A percentile compares a stretch with the other conserved stretches of the same genome.
Evolutionary conservation across 768 basidiomycete species (phyloP).

Genomic region (Leccinum incarnatum): DNA sequence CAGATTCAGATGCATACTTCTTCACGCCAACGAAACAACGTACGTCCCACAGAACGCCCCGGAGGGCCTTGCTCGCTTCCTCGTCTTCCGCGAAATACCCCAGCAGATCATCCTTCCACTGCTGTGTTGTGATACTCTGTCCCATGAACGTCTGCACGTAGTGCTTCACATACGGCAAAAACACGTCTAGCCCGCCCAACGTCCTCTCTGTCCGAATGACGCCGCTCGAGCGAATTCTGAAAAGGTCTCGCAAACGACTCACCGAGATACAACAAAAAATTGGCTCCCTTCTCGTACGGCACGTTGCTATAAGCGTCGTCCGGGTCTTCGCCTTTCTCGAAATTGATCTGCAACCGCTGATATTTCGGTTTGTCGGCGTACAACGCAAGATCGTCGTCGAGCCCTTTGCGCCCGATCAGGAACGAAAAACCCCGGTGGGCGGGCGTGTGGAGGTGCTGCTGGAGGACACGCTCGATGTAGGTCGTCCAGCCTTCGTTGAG

Average conservation of each 20-base stretch:
- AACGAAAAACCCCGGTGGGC: conserved; percentile 79
- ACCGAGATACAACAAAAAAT: conserved; percentile 84
- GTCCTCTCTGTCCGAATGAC: conserved; percentile 6
- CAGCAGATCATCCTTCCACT: conserved; percentile 83
- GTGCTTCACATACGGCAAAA: conserved; percentile 80
- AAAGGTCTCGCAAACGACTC: conserved; percentile 10
- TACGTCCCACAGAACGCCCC: conserved; percentile 78
- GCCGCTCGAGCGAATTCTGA: not conserved
- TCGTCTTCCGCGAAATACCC: conserved; percentile 61
- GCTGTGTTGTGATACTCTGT: conserved; percentile 75
- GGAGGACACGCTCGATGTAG: conserved; percentile 83
- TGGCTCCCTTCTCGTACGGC: conserved; percentile 88
- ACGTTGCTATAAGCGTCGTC: conserved; percentile 75
- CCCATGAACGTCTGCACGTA: conserved; percentile 83
- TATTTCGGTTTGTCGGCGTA: conserved; percentile 62
- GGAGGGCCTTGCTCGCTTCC: conserved; percentile 55
- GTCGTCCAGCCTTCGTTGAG: conserved; percentile 94
- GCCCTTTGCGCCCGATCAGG: conserved; percentile 68
- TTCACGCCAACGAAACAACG: conserved; percentile 19
- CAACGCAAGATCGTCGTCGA: conserved; percentile 63
- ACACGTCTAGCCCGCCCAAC: conserved; percentile 47
- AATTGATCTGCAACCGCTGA: conserved; percentile 75
- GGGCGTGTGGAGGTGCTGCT: conserved; percentile 65
- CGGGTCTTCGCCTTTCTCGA: conserved; percentile 69
- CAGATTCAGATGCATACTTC: not conserved